phyloP scores from a whole-genome alignment of 495 filamentous ascomycete species.

The Daldinia grandis region DNA sequence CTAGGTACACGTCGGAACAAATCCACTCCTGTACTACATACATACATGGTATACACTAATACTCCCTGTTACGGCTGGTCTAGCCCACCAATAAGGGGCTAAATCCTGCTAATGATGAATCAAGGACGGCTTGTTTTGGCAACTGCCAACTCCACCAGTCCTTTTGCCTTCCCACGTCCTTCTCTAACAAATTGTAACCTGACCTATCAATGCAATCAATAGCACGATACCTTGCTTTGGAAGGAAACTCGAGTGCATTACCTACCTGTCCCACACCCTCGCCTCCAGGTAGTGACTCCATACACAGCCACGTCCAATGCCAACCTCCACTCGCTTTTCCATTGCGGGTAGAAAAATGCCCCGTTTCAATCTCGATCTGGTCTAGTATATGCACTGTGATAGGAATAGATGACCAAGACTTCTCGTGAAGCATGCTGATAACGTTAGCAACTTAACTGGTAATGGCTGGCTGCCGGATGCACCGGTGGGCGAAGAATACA shows the following conservation, averaged over 20 bases:
- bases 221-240: constrained; percentile 18
- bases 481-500: background rate
- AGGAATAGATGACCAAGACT: background rate
- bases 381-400: constrained; percentile 29
- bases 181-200: constrained; percentile 7
- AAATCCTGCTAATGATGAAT: constrained; percentile 33
- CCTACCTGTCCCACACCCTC: constrained; percentile 25
- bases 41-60: no score
- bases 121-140: constrained; percentile 34
- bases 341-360: background rate
- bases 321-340: constrained; percentile 2
- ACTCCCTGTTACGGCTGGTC: constrained; percentile 16
- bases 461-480: background rate
- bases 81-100: constrained; percentile 25
- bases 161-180: constrained; percentile 2
- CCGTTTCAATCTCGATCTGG: constrained; percentile 34
- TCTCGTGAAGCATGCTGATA: background rate
- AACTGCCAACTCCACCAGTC: constrained; percentile 26
- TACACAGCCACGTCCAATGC: constrained; percentile 37
- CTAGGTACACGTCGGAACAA: constrained; percentile 3
- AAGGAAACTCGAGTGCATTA: constrained; percentile 20
- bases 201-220: constrained; percentile 1
- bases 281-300: constrained; percentile 15
- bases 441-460: no score
- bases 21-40: constrained; percentile 8